These are phyloP conservation scores for Silene latifolia DNA, from an alignment of 148 eudicot species.

Conservation along the genomic window DNA sequence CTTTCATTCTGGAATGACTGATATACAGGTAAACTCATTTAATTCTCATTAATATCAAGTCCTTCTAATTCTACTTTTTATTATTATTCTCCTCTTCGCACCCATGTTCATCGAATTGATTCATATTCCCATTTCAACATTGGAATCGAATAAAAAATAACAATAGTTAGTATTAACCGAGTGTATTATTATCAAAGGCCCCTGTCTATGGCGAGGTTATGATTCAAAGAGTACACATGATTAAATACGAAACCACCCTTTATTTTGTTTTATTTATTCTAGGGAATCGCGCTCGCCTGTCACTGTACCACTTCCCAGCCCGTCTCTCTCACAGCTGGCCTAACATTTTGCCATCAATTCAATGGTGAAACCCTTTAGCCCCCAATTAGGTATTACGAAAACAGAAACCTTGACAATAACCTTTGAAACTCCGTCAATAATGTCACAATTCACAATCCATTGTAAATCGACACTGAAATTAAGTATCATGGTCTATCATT, in stretches of 20 bases:
- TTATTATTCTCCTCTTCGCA: background rate
- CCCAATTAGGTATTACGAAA: conserved; percentile 10
- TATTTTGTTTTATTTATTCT: background rate
- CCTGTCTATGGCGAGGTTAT: background rate
- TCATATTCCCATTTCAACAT: background rate
- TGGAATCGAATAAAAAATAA: background rate
- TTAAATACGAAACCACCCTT: background rate
- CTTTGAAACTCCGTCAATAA: background rate
- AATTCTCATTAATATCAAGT: conserved; percentile 19
- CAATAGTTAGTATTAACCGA: background rate
- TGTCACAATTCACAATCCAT: background rate
- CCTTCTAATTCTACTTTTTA: background rate
- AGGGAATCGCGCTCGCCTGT: conserved; percentile 22
- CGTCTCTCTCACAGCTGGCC: conserved; percentile 20
- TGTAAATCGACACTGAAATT: background rate
- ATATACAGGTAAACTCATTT: conserved; percentile 20
- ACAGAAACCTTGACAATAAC: background rate
- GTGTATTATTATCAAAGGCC: background rate
- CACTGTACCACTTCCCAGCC: conserved; percentile 17
- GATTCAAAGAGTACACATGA: background rate
- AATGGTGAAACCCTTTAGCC: conserved; percentile 15
- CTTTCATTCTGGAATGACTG: conserved; percentile 19
- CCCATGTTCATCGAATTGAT: background rate
- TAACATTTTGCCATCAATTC: conserved; percentile 24
- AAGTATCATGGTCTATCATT: too few species aligned